Evolutionary conservation across 2,329 filamentous ascomycete genomes (phyloP), one percentile per base, ranked within the genome.

Genomic region (Colletotrichum euphorbiae): DNA sequence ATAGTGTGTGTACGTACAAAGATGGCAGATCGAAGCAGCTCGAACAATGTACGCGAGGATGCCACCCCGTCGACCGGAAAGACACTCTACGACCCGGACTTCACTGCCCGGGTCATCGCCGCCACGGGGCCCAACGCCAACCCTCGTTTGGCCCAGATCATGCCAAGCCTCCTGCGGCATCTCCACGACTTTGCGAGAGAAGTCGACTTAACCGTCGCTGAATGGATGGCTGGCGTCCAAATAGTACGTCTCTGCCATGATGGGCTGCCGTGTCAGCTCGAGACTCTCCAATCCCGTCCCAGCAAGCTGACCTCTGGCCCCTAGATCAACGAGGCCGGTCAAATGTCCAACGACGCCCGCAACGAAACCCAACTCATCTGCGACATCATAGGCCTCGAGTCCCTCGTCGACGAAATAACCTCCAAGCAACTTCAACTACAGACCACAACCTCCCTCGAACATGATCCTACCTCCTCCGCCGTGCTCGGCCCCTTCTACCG

Each of bases 401-500:
- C 74, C 28, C 80, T 87, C 4, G 87, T 91, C 58, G 89, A 91
- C 73, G 87, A 90, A 73, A 90, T 91, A 72, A 90, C 88, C 15
- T 87, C 85, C 77, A 88, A 86, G 69, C 58, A 61, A 36, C 54
- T 63, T 15, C 51, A 66, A 36, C 82, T 87, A 50, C 85, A 84
- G 3, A 79, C 81, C 38, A 77, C 81, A 64, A 78, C 80, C 40
- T 70, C 76, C 48, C 81, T 85, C 50, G 80, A 19, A n/a, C 11
- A 21, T 28, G 51, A 42, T 55, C 43, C 85, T 19, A 91, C 89
- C 3, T 83, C 89, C 17, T 89, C 89, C 17, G 87, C 90, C 50
- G 90, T 92, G 69, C 83, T 92, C 3, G 90, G 90, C 1, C 90
- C 90, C 3, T 92, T 92, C 79, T 92, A 89, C 83, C 83, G 89